These are phyloP conservation scores for Boechera divaricarpa DNA, from an alignment of 345 rosid genomes.

Conservation along the genomic window DNA sequence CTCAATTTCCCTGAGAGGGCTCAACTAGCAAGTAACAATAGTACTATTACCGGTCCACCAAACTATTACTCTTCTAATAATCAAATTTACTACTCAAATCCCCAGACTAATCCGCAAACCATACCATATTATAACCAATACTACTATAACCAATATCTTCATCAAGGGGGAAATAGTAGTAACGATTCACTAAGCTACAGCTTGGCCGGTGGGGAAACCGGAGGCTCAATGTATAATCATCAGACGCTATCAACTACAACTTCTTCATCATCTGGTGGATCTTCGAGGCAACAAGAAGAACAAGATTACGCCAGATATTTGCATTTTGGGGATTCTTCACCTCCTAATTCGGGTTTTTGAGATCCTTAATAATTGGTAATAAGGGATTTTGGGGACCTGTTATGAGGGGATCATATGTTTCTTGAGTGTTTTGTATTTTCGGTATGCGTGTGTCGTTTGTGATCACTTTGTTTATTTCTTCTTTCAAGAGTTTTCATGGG, in stretches of 20 bases:
- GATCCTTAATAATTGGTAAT: conserved; percentile 6
- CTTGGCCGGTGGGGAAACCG: conserved; percentile 35
- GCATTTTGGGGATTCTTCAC: conserved; percentile 45
- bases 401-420: conserved; percentile 26
- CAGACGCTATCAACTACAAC: conserved; percentile 33
- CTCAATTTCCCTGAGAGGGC: conserved; percentile 87
- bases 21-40: conserved; percentile 49
- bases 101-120: conserved; percentile 37
- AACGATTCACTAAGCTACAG: conserved; percentile 29
- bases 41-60: conserved; percentile 28
- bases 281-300: conserved; percentile 42
- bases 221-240: conserved; percentile 34
- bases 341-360: conserved; percentile 43
- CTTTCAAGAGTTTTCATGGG: conserved; percentile 35
- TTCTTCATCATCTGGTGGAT: conserved; percentile 46
- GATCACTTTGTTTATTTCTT: conserved; percentile 35
- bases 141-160: conserved; percentile 39
- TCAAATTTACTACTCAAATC: conserved; percentile 39
- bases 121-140: conserved; percentile 37
- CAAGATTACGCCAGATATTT: conserved; percentile 38
- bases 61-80: conserved; percentile 35
- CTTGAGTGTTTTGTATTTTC: conserved; percentile 34
- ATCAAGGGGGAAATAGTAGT: conserved; percentile 40
- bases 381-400: conserved; percentile 24
- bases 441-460: conserved; percentile 37